Base-by-base conservation (phyloP, 148 eudicot genomes). In the Cornus suecica region DNA sequence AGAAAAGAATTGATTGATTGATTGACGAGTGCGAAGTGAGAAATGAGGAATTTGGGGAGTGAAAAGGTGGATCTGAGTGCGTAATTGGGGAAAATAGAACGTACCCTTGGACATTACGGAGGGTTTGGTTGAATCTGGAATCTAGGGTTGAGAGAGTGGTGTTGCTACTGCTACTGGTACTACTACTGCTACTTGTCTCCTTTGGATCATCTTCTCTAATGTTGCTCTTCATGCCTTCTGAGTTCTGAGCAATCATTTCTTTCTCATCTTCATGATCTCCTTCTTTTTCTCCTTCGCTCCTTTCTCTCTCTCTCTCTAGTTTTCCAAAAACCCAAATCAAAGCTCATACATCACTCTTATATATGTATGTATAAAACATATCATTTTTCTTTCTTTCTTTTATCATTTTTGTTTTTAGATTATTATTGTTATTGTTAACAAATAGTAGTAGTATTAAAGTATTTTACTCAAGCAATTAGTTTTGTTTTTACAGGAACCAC, bases 51-150 rank as follows among this genome's bases (percentile, higher is more conserved):
- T 71, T 10, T 34, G 16, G 5, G 51, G 23, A 41, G 22, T 63
- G 28, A 45, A 37, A 3, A 29, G 29, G 18, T 73, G 71, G 61
- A 76, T 32, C 30, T 41, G 62, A 31, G 26, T 2, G 48, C 31
- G 71, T 48, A 3, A 24, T 63, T 9, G 42, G 28, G 3, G 61
- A 45, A 26, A 56, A 52, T 34, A 16, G 2, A n/a, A 63, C 67
- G 41, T 87, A 92, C 97, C 97, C 94, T 84, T 92, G 94, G 81
- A 90, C 97, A 84, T 82, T 88, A 65, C 88, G 77, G 26, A 92
- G 88, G 37, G 97, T 92, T 78, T 89, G 94, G 67, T 89, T 92
- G 85, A 90, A 90, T 79, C 97, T 90, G 79, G 97, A 91, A 89
- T 91, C 93, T 8, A 80, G 78, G 66, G 66, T 73, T 66, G 82